A percentile compares a stretch with the other conserved stretches of the same genome.
phyloP scores from a whole-genome alignment of 2,329 filamentous ascomycete genomes.

The Cladophialophora psammophila region DNA sequence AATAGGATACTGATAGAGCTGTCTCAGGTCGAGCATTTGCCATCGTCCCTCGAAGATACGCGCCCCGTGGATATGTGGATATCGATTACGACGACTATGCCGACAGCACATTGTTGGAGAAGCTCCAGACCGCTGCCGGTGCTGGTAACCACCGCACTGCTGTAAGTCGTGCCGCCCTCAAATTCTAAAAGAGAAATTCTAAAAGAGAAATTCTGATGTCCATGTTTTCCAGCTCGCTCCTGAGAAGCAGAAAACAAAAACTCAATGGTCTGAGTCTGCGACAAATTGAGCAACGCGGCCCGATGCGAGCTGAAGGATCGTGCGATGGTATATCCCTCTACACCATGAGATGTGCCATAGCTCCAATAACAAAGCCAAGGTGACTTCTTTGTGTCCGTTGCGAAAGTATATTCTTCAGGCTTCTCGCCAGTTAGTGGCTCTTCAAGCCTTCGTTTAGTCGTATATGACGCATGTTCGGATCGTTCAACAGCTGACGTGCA shows the following conservation, averaged over 20 bases:
- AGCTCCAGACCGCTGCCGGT: slow-evolving; percentile 7
- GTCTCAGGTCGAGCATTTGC: slow-evolving; percentile 40
- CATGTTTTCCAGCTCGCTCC: slow-evolving; percentile 14
- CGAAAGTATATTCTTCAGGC: slow-evolving; percentile 3
- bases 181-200: slow-evolving; percentile 1
- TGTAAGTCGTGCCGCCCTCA: slow-evolving; percentile 18
- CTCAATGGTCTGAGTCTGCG: slow-evolving; percentile 23
- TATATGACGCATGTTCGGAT: neutral
- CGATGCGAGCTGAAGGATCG: slow-evolving; percentile 2
- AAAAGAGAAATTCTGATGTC: slow-evolving; percentile 11
- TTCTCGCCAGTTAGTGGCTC: neutral
- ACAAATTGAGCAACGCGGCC: neutral
- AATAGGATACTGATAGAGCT: neutral
- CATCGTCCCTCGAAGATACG: slow-evolving; percentile 47
- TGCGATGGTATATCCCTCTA: slow-evolving; percentile 11
- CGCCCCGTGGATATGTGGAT: slow-evolving; percentile 46
- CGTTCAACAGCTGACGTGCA: neutral
- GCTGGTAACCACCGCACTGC: slow-evolving; percentile 18
- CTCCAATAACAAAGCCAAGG: slow-evolving; percentile 12
- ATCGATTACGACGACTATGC: slow-evolving; percentile 47
- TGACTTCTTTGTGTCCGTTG: neutral
- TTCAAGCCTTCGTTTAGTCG: neutral
- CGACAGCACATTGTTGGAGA: slow-evolving; percentile 29
- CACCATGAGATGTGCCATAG: neutral
- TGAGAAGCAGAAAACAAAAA: slow-evolving; percentile 29